Evolutionary conservation across 352 stramenopile genomes (phyloP), one percentile per base, ranked within the genome.

Genomic region (Phytophthora citricola): DNA sequence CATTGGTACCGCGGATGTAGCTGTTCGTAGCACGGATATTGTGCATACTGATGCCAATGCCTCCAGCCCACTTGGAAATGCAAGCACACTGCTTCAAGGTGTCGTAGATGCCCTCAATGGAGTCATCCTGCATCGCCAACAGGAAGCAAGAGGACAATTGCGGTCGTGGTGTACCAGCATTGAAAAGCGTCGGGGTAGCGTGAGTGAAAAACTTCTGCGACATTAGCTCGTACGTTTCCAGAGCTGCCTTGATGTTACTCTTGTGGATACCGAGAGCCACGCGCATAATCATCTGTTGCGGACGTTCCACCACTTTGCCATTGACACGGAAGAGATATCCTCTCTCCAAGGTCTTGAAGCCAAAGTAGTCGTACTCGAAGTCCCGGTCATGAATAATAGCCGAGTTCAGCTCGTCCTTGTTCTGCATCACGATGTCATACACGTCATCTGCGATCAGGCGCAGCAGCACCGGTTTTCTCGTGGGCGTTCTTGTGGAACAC

Each of bases 301-400:
- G 98, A 4, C 98, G 92, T 76, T 99, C 98, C 36, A 90, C 89
- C 62, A 99, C 97, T 55, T 95, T 91, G 43, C 93, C 97, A 71
- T 98, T 73, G 9, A 99, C 83, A 57, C 97, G 98, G 49, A 99
- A 91, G 14, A 99, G 80, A 70, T 99, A 99, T 11, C 83, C 93
- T 48, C 98, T 91, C 75, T 99, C 97, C 5, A 99, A 83, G 8
- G 98, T 99, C 79, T 99, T 99, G 82, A 99, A 99, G 31, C 97
- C 98, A 82, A 99, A 99, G 78, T 99, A 99, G 71, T 97, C 90
- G 69, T 99, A 99, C 61, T 99, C 96, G 76, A 99, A 99, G 83
- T 99, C 98, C 14, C 97, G 85, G 74, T 99, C 95, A 67, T 99
- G 97, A 64, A 98, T 95, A 72, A 99, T 98, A 29, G 96, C 95